Evolutionary conservation across 2,329 filamentous ascomycete genomes (phyloP).

Genomic region (Penicillium olsonii): DNA sequence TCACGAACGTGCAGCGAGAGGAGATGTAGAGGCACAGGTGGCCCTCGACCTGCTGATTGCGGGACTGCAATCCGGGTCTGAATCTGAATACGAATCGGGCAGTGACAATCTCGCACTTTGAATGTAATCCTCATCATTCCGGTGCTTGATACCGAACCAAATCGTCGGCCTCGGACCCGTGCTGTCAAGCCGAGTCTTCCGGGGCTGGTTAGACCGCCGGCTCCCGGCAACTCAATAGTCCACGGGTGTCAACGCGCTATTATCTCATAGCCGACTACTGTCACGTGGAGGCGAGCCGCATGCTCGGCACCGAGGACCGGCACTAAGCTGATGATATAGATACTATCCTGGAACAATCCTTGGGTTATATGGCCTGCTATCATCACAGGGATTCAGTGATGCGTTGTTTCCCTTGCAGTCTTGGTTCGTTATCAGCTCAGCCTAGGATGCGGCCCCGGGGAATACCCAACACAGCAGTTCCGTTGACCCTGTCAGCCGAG

Average conservation of each 20-base stretch:
- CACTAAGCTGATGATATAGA: not conserved
- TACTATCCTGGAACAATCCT: not conserved
- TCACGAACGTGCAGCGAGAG: constrained; percentile 37
- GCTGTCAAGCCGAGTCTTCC: not conserved
- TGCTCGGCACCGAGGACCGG: not conserved
- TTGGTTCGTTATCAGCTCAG: not conserved
- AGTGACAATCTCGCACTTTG: constrained; percentile 2
- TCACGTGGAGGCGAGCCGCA: not conserved
- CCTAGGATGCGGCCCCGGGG: not conserved
- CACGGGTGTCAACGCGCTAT: not conserved
- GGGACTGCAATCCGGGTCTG: not conserved
- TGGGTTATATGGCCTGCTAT: not conserved
- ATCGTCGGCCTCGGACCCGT: not conserved
- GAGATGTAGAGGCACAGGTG: constrained; percentile 38
- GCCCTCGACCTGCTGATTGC: constrained; percentile 34
- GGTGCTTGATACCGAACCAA: not conserved
- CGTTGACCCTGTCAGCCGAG: not conserved
- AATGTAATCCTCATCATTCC: not conserved
- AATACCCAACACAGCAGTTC: not conserved
- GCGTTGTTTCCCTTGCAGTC: not conserved
- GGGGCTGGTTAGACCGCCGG: not conserved
- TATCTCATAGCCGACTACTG: not conserved
- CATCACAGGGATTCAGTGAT: not conserved
- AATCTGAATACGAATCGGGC: constrained; percentile 2
- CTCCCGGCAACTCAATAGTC: not conserved